Base-by-base conservation (phyloP, 2,329 filamentous ascomycete genomes). In the Neofusicoccum cordaticola region DNA sequence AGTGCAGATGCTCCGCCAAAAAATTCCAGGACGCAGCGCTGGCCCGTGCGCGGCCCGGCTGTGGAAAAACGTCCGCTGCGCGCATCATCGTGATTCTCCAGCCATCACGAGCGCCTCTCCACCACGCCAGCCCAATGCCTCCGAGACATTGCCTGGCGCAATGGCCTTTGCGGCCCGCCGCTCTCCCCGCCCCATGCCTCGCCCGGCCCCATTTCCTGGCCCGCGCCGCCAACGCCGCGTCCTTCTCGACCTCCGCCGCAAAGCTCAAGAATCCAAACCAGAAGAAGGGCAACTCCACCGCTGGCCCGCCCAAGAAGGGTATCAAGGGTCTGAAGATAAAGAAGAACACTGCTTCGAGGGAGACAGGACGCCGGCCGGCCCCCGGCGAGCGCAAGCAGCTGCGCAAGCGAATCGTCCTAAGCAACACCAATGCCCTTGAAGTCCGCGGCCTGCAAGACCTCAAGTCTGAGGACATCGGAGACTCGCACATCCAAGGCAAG, bases 391-490 rank as follows among this genome's bases (percentile, higher is more conserved):
- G 93, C 69, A 96, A 93, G 80, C 91, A 91, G 34, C 83, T 91
- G 74, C 88, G 93, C 69, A 97, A 96, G 82, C 88, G 91, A 70
- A 91, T 99, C 72, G 88, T 96, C 66, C 87, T 99, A 66, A 94
- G 90, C 82, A 99, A 98, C 80, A 90, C 91, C 77, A 98, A 97
- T 79, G 95, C 95, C 57, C 81, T 97, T 42, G 86, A 89, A 66
- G 90, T 98, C 7, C 74, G 82, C 27, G 90, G 87, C 11, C 82
- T 96, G 69, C 79, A 83, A 66, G 84, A 89, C 56, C 73, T 96
- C 63, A 80, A 84, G 67, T 85, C 83, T 48, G 80, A 84, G 63
- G 77, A 80, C 35, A 81, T 82, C 0, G 64, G 74, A 45, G 72
- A 69, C 56, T 68, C 68, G 11, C 63, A 68, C 39, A 84, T 85